A percentile compares a stretch with the other conserved stretches of the same genome.
Conservation (phyloP, 176 grass and related monocot genomes). For the Oryza australiensis region DNA sequence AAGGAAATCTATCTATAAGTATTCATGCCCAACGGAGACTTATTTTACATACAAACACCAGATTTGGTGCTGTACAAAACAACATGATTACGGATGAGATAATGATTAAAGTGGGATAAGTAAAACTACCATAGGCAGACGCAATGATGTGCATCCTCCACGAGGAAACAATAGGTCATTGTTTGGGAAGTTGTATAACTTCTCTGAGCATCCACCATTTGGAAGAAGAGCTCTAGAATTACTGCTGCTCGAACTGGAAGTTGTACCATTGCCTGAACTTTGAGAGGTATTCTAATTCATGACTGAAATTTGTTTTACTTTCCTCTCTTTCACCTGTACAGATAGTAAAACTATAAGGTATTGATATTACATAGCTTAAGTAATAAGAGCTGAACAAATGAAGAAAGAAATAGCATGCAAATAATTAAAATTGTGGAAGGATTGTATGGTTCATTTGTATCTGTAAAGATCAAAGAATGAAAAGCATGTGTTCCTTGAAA, state of each 20-base stretch:
- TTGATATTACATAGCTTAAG: conserved; percentile 6
- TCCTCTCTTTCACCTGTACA: conserved; percentile 82
- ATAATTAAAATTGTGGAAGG: background rate
- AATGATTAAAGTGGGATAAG: conserved; percentile 36
- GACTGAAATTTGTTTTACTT: conserved; percentile 65
- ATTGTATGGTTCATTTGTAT: conserved; percentile 14
- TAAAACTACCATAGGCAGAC: conserved; percentile 81
- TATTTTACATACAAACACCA: conserved; percentile 20
- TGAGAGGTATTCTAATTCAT: conserved; percentile 62
- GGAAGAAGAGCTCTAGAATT: conserved; percentile 48
- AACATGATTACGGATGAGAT: conserved; percentile 7
- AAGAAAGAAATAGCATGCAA: background rate
- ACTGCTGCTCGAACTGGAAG: conserved; percentile 46
- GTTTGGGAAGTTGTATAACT: conserved; percentile 26
- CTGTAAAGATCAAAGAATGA: too few species aligned
- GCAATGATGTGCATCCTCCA: conserved; percentile 52
- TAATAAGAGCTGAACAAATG: background rate
- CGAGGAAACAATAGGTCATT: conserved; percentile 54
- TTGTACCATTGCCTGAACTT: conserved; percentile 45
- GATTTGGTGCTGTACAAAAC: conserved; percentile 21
- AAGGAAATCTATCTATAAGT: too few species aligned
- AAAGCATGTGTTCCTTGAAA: too few species aligned
- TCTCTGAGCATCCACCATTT: conserved; percentile 58
- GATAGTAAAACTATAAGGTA: conserved; percentile 26
- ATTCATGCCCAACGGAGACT: background rate